Evolutionary conservation across 805 yeast genomes (phyloP).

Genomic region (Maudiozyma turicensis): DNA sequence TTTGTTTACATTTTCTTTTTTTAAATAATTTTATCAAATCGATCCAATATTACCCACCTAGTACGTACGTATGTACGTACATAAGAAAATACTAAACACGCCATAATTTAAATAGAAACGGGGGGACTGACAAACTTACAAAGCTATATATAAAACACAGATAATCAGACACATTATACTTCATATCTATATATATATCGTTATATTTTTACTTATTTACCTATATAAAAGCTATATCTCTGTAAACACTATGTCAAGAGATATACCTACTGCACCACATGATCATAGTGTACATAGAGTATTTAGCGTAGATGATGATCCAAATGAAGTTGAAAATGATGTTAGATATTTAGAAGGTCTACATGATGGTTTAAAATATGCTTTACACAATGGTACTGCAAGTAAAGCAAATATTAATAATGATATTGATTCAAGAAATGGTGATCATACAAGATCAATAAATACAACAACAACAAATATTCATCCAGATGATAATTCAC

Average conservation of each 20-base stretch:
- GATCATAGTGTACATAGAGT: slow-evolving; percentile 29
- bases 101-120: too few species aligned
- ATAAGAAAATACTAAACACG: too few species aligned
- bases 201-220: too few species aligned
- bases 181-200: too few species aligned
- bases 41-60: too few species aligned
- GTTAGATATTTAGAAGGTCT: slow-evolving; percentile 62
- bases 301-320: slow-evolving; percentile 77
- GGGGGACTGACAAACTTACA: too few species aligned
- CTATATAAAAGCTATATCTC: too few species aligned
- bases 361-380: slow-evolving; percentile 54
- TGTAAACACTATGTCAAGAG: not conserved
- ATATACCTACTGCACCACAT: slow-evolving; percentile 2
- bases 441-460: not conserved
- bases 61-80: too few species aligned
- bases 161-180: too few species aligned
- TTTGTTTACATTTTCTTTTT: too few species aligned
- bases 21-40: too few species aligned
- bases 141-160: too few species aligned
- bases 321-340: slow-evolving; percentile 58
- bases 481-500: not conserved
- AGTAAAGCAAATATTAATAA: not conserved
- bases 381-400: slow-evolving; percentile 23
- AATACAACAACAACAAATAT: not conserved
- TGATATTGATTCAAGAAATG: not conserved